A percentile compares a stretch with the other conserved stretches of the same genome.
Conservation (phyloP, 495 filamentous ascomycete genomes). For the Entonaema liquescens region DNA sequence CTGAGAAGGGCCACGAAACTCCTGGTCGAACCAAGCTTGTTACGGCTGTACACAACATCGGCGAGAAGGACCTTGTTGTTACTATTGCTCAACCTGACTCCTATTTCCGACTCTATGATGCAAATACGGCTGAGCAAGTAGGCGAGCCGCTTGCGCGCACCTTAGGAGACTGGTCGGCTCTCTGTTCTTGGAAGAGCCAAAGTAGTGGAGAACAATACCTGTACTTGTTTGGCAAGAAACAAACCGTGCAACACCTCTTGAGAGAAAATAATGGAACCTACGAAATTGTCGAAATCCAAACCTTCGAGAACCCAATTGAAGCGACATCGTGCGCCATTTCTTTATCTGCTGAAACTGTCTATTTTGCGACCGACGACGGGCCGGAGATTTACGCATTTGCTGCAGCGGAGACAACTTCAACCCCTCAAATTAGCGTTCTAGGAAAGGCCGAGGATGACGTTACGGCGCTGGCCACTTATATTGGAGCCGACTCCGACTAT, state of each 20-base stretch:
- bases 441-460: conserved; percentile 38
- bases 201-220: conserved; percentile 45
- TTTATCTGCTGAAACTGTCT: conserved; percentile 37
- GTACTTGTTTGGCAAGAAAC: conserved; percentile 46
- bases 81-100: conserved; percentile 48
- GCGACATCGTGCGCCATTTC: conserved; percentile 42
- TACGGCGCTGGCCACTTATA: conserved; percentile 42
- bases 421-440: conserved; percentile 40
- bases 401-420: conserved; percentile 33
- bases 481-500: conserved; percentile 36
- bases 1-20: conserved; percentile 38
- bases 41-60: conserved; percentile 38
- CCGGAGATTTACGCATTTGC: conserved; percentile 40
- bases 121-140: conserved; percentile 25
- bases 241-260: conserved; percentile 36
- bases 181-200: conserved; percentile 45
- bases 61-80: conserved; percentile 38
- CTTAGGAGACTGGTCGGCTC: conserved; percentile 47
- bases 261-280: conserved; percentile 17
- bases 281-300: conserved; percentile 43
- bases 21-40: conserved; percentile 48
- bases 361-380: conserved; percentile 38
- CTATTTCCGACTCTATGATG: conserved; percentile 44
- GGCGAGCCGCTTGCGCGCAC: conserved; percentile 37
- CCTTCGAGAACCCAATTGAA: conserved; percentile 43